Conservation (phyloP, 2,329 filamentous ascomycete genomes). For the Colletotrichum musicola region DNA sequence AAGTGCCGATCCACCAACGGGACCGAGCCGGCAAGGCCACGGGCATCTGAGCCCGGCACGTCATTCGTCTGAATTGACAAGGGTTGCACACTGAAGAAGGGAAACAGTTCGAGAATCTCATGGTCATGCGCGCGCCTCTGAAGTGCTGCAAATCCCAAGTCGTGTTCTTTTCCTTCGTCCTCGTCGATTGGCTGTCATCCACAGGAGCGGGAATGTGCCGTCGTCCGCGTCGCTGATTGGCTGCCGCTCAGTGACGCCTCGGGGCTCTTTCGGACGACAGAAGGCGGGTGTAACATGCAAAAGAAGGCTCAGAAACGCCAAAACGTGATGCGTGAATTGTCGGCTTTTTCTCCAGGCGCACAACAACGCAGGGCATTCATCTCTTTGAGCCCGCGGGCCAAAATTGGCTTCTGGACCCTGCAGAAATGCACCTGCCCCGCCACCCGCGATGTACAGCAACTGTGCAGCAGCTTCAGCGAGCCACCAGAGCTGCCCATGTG, state of each 20-base stretch:
- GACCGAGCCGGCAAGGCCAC: conserved; percentile 40
- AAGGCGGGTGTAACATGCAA: not conserved
- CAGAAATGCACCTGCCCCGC: conserved; percentile 15
- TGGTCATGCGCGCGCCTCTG: conserved; percentile 1
- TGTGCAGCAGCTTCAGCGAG: not conserved
- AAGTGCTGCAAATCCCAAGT: not conserved
- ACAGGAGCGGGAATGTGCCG: conserved; percentile 37
- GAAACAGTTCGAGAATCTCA: not conserved
- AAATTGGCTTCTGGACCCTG: conserved; percentile 31
- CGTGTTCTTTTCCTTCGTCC: conserved; percentile 10
- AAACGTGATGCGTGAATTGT: conserved; percentile 16
- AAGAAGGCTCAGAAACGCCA: not conserved
- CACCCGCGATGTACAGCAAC: too few species aligned
- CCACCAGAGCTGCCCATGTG: conserved; percentile 37
- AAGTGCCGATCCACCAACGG: conserved; percentile 1
- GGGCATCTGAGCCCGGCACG: conserved; percentile 16
- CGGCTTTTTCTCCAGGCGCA: not conserved
- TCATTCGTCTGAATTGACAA: conserved; percentile 12
- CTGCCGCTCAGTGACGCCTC: not conserved
- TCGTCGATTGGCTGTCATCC: conserved; percentile 32
- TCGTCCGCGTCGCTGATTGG: conserved; percentile 36
- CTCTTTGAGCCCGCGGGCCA: not conserved
- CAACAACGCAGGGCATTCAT: not conserved
- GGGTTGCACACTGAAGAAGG: too few species aligned
- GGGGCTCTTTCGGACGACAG: not conserved